Evolutionary conservation across 2,329 filamentous ascomycete genomes (phyloP).

Genomic region (Drechslera avenae): DNA sequence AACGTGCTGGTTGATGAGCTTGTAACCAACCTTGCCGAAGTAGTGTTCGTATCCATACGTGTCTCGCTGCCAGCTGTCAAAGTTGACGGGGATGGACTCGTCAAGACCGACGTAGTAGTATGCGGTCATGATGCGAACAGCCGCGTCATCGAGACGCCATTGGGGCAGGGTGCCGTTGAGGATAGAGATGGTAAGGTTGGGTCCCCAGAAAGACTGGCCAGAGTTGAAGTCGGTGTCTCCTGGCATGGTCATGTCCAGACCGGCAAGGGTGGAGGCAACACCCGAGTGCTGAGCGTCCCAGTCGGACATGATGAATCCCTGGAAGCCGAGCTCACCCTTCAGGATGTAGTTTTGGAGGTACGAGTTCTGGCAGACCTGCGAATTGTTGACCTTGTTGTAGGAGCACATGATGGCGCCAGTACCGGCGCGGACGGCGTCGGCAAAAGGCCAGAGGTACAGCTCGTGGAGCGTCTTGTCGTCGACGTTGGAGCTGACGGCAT

Average conservation of each 20-base stretch:
- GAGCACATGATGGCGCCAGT: constrained; percentile 62
- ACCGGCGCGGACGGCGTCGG: constrained; percentile 57
- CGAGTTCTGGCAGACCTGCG: constrained; percentile 79
- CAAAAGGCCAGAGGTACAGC: constrained; percentile 65
- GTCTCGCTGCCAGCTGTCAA: constrained; percentile 83
- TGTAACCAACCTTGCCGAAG: constrained; percentile 64
- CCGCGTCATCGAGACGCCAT: constrained; percentile 91
- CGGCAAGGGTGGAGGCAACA: constrained; percentile 69
- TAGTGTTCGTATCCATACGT: constrained; percentile 73
- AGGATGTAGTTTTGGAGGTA: constrained; percentile 75
- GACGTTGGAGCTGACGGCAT: constrained; percentile 65
- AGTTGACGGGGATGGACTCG: constrained; percentile 69
- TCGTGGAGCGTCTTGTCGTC: constrained; percentile 69
- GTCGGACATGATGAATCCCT: constrained; percentile 65
- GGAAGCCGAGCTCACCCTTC: constrained; percentile 80
- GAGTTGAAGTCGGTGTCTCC: constrained; percentile 79
- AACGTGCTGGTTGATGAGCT: constrained; percentile 76
- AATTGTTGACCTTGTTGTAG: constrained; percentile 81
- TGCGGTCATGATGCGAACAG: constrained; percentile 74
- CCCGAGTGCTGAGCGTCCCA: constrained; percentile 78
- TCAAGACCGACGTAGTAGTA: constrained; percentile 69
- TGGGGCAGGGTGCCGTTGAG: constrained; percentile 87
- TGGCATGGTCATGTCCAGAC: constrained; percentile 83
- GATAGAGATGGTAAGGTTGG: constrained; percentile 85
- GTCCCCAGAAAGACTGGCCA: constrained; percentile 77